Evolutionary conservation across 2,329 filamentous ascomycete species (phyloP), one percentile per base, ranked within the genome.

Genomic region (Exophiala bonariae): DNA sequence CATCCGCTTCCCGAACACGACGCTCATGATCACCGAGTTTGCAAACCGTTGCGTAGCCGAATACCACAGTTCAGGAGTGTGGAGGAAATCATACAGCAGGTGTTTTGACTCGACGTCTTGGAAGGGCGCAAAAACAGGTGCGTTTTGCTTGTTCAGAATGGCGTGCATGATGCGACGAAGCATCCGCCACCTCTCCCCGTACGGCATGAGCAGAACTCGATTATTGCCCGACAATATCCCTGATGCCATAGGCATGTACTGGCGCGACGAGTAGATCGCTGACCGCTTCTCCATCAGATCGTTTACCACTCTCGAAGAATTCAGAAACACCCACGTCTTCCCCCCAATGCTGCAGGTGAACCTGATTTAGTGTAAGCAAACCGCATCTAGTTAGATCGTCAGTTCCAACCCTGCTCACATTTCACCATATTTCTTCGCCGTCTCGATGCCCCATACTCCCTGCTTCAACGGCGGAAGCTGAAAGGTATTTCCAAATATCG

Each of bases 1-100:
- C 44, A 77, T 73, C 5, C 74, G 70, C 47, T 75, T 73, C 0
- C 76, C 75, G 50, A 78, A 79, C 3, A 74, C 68, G 3, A 78
- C 66, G 9, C 63, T 62, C 52, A 68, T 59, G 11, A 72, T 59
- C 13, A 72, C 63, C 1, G 65, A 63, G 46, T 66, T 67, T 11
- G 68, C 61, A 53, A 69, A 73, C n/a, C 67, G 66, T 51, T 68
- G 70, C 44, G 72, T 65, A 43, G 72, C 67, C 4, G 52, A 48
- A 42, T 66, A 71, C 69, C 70, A 73, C 4, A 46, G 34, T 13
- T 57, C 49, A 16, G 52, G 54, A 11, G 44, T 44, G 16, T 48
- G 41, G 14, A 57, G 42, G 23, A 47, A 52, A 28, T 55, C 54
- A 30, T 44, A 50, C 9, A 57, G 44, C 28, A 57, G 38, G 23